These are phyloP conservation scores for Parasarocladium wereldwijsianum DNA, from an alignment of 2,329 filamentous ascomycete species.

Conservation along the genomic window DNA sequence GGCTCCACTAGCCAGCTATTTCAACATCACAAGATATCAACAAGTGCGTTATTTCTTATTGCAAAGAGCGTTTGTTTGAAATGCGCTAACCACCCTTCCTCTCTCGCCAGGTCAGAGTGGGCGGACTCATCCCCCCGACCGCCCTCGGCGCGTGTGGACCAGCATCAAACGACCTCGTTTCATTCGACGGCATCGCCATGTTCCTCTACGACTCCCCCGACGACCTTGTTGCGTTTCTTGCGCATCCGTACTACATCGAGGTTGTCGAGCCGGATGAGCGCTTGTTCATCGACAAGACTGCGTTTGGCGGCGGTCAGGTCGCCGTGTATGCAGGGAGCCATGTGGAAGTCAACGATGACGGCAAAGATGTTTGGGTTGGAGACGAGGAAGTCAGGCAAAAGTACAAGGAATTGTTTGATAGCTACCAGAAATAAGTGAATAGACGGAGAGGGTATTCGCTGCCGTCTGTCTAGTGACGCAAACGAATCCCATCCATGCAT, in stretches of 20 bases:
- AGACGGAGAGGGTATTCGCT: too few species aligned
- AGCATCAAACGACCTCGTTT: conserved; percentile 9
- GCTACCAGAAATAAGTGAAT: not conserved
- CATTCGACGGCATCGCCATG: conserved; percentile 16
- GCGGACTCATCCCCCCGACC: conserved; percentile 13
- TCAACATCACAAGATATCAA: conserved; percentile 15
- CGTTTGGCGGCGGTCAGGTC: conserved; percentile 13
- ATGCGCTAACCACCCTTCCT: not conserved
- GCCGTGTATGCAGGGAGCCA: conserved; percentile 12
- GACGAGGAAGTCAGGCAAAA: conserved; percentile 7
- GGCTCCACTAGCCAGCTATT: conserved; percentile 11
- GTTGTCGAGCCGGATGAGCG: conserved; percentile 16
- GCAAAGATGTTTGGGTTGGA: conserved; percentile 12
- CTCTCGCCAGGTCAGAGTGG: conserved; percentile 11
- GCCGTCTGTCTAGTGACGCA: too few species aligned
- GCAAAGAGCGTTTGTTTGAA: not conserved
- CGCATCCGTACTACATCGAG: conserved; percentile 14
- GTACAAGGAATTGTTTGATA: conserved; percentile 12
- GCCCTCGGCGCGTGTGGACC: conserved; percentile 8
- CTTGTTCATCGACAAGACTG: conserved; percentile 14
- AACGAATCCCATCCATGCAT: too few species aligned
- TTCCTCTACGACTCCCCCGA: conserved; percentile 13
- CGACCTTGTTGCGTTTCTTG: conserved; percentile 10
- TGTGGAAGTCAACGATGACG: conserved; percentile 11
- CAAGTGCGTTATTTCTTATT: conserved; percentile 10